Percentiles rank a stretch among this genome's conserved stretches.
These are phyloP conservation scores for Oidium heveae DNA, from an alignment of 2,329 filamentous ascomycete species.

Conservation along the genomic window DNA sequence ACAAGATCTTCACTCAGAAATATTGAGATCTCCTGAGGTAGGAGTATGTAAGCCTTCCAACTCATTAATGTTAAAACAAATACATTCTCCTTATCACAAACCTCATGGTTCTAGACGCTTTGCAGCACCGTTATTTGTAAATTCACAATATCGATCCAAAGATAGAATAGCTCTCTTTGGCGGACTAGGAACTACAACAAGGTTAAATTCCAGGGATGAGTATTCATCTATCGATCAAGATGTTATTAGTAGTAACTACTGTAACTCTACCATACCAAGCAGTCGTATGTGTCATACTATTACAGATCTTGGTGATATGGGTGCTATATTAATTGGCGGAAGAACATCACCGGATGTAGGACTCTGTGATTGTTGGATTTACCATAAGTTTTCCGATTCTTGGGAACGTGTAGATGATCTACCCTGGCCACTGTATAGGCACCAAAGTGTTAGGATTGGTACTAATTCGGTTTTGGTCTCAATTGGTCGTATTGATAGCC, in stretches of 20 bases:
- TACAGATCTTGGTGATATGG: conserved; percentile 32
- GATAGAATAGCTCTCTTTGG: conserved; percentile 12
- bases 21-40: neutral
- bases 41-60: too few species aligned
- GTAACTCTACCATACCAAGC: conserved; percentile 14
- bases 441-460: conserved; percentile 32
- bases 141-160: conserved; percentile 15
- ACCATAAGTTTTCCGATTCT: conserved; percentile 22
- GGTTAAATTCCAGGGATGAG: conserved; percentile 21
- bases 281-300: conserved; percentile 51
- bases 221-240: conserved; percentile 13
- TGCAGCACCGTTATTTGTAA: conserved; percentile 24
- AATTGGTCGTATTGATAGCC: conserved; percentile 12
- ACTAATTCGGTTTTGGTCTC: conserved; percentile 21
- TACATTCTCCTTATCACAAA: conserved; percentile 15
- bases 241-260: neutral
- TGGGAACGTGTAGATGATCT: conserved; percentile 44
- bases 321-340: conserved; percentile 48
- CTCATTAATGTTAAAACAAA: too few species aligned
- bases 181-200: conserved; percentile 17
- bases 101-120: conserved; percentile 29
- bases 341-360: conserved; percentile 48
- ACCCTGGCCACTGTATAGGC: conserved; percentile 50
- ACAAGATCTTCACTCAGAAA: neutral
- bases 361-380: conserved; percentile 52